Evolutionary conservation across 2,329 filamentous ascomycete species (phyloP), one percentile per base, ranked within the genome.

Genomic region (Thermothelomyces thermophilus): DNA sequence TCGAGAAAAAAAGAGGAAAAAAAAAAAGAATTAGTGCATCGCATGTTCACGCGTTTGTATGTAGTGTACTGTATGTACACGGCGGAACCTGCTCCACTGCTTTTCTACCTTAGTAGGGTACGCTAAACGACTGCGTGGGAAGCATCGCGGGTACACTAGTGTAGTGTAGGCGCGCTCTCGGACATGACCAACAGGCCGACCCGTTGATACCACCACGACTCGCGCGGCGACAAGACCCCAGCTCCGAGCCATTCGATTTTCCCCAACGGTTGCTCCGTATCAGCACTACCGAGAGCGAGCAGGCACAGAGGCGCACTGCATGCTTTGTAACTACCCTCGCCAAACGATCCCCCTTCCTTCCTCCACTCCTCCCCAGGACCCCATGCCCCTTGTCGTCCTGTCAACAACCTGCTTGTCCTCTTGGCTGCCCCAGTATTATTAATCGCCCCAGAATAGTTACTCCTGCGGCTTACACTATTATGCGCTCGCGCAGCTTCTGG

Each of bases 111-210:
- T 30, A 7, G 3, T 4, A 16, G 7, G 1, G 19, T 14, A 6
- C 30, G 19, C 34, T n/a, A 30, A 44, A 11, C 30, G 19, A 37
- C 26, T 14, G 6, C 33, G 6, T 35, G 33, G 33, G 16, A 35
- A 35, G 7, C 33, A 35, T 26, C 24, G 24, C 9, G 24, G 24
- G 36, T 22, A 39, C n/a, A 17, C 37, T 14, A 14, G 22, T 43
- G 37, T 33, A 24, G 14, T 24, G 41, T 37, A 44, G 41, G 50
- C 57, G 50, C 60, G 51, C 57, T 56, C 66, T 70, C 68, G 68
- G 68, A 70, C 66, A 70, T 69, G 70, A 68, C 64, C 57, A 67
- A 57, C 54, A 59, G 31, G 57, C 58, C 58, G 58, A 60, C 57
- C n/a, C 51, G 50, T 53, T 56, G 55, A 50, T 50, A 46, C 50